Conservation (phyloP, 176 grass and related monocot species). For the Eragrostis curvula region DNA sequence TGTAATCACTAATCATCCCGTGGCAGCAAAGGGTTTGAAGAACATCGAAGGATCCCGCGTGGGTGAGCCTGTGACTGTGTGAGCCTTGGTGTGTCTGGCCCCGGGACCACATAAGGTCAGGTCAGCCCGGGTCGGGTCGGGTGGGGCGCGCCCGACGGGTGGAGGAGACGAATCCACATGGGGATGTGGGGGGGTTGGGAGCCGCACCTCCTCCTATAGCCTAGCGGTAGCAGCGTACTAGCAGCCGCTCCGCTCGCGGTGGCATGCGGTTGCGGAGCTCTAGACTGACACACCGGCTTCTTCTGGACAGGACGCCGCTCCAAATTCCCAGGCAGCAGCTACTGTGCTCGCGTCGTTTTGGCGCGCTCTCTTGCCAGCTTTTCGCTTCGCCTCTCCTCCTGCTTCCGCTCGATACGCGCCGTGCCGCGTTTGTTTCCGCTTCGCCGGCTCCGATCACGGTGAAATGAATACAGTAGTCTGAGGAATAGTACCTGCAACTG, state of each 20-base stretch:
- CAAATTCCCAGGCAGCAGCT: neutral
- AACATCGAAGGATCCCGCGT: too few relatives aligned
- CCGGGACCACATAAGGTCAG: neutral
- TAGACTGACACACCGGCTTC: neutral
- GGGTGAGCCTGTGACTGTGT: too few relatives aligned
- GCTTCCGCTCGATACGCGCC: neutral
- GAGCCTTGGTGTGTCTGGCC: too few relatives aligned
- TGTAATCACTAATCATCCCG: too few relatives aligned
- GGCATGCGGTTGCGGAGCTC: slow-evolving; percentile 2
- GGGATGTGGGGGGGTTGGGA: neutral
- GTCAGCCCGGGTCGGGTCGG: slow-evolving; percentile 5
- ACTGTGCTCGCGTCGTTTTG: neutral
- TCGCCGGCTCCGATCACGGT: too few relatives aligned
- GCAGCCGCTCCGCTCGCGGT: neutral
- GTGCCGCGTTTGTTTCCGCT: too few relatives aligned
- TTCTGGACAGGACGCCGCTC: neutral
- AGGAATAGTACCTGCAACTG: too few relatives aligned
- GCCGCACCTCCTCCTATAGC: neutral
- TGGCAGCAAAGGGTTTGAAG: too few relatives aligned
- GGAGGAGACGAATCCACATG: neutral
- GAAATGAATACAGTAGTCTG: too few relatives aligned
- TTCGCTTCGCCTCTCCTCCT: neutral
- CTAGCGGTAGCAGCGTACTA: neutral
- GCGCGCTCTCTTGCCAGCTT: neutral
- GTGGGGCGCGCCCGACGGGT: neutral